Percentiles rank a stretch among this genome's conserved stretches.
Conservation (phyloP, 345 rosid genomes). For the Passiflora organensis region DNA sequence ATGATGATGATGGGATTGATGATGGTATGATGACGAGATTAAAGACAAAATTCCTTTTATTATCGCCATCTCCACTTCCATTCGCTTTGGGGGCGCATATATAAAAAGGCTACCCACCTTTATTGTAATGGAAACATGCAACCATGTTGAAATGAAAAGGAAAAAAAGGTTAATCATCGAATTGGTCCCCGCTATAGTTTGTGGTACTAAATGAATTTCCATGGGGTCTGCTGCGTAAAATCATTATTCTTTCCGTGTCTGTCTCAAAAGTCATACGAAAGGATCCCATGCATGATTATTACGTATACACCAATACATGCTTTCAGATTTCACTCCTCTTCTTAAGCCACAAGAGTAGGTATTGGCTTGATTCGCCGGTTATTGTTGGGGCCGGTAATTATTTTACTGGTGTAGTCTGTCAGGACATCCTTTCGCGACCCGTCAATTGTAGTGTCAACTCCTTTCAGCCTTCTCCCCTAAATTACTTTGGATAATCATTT, state of each 20-base stretch:
- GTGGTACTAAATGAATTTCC: conserved; percentile 4
- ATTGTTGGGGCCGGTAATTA: not conserved
- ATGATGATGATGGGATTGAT: conserved; percentile 38
- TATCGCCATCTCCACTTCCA: too few relatives aligned
- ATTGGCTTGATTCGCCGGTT: not conserved
- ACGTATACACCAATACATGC: conserved; percentile 45
- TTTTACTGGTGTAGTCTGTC: not conserved
- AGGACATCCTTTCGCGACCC: conserved; percentile 17
- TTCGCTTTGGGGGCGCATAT: not conserved
- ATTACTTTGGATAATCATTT: too few relatives aligned
- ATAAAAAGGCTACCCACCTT: too few relatives aligned
- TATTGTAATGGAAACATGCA: not conserved
- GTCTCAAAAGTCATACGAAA: conserved; percentile 20
- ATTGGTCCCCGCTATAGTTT: conserved; percentile 26
- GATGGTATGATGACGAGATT: conserved; percentile 47
- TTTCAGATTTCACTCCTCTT: conserved; percentile 8
- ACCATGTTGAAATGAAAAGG: not conserved
- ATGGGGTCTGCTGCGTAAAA: conserved; percentile 23
- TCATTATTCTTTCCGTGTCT: conserved; percentile 10
- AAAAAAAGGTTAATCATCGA: not conserved
- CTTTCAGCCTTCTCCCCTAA: too few relatives aligned
- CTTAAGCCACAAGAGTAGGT: not conserved
- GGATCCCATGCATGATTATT: conserved; percentile 55
- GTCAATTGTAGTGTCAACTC: conserved; percentile 1
- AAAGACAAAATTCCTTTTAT: conserved; percentile 14